Percentiles rank a stretch among this genome's conserved stretches.
These are phyloP conservation scores for Coelastrella sp. DNA, from an alignment of 139 green algal genomes.

Conservation along the genomic window DNA sequence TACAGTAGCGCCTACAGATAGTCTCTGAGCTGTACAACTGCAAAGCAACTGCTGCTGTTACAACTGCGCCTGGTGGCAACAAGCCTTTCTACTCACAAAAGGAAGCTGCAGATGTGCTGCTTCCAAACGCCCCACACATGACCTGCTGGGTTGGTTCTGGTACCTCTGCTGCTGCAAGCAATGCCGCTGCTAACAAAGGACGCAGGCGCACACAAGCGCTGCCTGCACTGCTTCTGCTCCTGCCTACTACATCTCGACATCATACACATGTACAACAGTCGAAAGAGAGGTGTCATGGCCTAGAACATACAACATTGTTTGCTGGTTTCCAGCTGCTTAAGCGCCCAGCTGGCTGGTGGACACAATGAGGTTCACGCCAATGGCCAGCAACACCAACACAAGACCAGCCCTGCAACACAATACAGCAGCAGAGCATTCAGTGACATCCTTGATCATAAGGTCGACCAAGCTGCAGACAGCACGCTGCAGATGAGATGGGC, in stretches of 20 bases:
- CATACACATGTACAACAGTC: background rate
- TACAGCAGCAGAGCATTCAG: background rate
- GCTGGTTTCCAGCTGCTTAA: slow-evolving; percentile 43
- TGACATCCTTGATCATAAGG: too few relatives aligned
- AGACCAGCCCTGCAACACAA: slow-evolving; percentile 66
- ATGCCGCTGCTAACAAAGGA: slow-evolving; percentile 22
- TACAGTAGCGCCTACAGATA: background rate
- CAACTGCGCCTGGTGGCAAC: background rate
- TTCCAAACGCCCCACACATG: background rate
- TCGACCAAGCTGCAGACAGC: too few relatives aligned
- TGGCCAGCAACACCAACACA: slow-evolving; percentile 74
- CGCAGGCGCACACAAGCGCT: background rate
- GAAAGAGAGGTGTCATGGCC: too few relatives aligned
- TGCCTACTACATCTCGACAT: background rate
- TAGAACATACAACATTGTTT: too few relatives aligned
- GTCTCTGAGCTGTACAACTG: background rate
- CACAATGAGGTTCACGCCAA: slow-evolving; percentile 88
- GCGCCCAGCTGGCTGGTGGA: slow-evolving; percentile 77
- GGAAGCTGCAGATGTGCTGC: background rate
- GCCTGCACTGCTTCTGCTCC: background rate
- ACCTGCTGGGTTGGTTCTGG: too few relatives aligned
- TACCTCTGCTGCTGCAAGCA: slow-evolving; percentile 25
- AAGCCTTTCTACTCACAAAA: background rate
- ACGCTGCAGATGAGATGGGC: too few relatives aligned
- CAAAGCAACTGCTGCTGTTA: background rate